A percentile compares a stretch with the other conserved stretches of the same genome.
phyloP scores from a whole-genome alignment of 2,329 filamentous ascomycete species.

The Cryphonectria carpinicola region DNA sequence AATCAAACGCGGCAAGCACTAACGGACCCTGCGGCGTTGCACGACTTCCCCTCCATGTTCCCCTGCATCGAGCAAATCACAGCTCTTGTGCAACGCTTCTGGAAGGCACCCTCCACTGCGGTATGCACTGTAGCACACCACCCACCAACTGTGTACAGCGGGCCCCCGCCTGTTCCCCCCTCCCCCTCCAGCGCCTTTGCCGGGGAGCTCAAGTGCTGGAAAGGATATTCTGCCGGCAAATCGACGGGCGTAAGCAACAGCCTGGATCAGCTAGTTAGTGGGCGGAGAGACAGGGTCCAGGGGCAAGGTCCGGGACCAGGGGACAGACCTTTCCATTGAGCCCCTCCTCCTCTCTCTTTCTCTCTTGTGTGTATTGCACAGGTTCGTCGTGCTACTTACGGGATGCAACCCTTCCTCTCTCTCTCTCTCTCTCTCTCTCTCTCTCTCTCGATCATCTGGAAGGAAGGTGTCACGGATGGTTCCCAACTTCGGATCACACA shows the following conservation, averaged over 20 bases:
- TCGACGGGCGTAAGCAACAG: not conserved
- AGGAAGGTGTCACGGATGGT: not conserved
- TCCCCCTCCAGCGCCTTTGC: too few relatives aligned
- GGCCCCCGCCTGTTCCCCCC: not conserved
- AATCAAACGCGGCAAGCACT: not conserved
- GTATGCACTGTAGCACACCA: not conserved
- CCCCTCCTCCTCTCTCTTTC: too few relatives aligned
- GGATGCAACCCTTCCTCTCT: not conserved
- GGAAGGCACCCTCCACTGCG: slow-evolving; percentile 21
- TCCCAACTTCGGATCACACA: not conserved
- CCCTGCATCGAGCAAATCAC: not conserved
- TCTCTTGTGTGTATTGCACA: not conserved
- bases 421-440: not conserved
- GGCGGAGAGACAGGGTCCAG: not conserved
- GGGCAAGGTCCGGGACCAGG: not conserved
- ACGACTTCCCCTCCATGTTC: slow-evolving; percentile 4
- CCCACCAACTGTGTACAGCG: too few relatives aligned
- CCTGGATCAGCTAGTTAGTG: not conserved
- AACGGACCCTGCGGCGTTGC: slow-evolving; percentile 8
- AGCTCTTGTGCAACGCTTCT: slow-evolving; percentile 18
- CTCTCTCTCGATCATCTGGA: not conserved
- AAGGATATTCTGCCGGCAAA: not conserved
- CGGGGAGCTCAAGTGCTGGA: too few relatives aligned
- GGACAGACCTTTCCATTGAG: not conserved
- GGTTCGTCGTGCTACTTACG: not conserved